Base-by-base conservation (phyloP, 164 flowering plant genomes). In the Umbellularia californica region DNA sequence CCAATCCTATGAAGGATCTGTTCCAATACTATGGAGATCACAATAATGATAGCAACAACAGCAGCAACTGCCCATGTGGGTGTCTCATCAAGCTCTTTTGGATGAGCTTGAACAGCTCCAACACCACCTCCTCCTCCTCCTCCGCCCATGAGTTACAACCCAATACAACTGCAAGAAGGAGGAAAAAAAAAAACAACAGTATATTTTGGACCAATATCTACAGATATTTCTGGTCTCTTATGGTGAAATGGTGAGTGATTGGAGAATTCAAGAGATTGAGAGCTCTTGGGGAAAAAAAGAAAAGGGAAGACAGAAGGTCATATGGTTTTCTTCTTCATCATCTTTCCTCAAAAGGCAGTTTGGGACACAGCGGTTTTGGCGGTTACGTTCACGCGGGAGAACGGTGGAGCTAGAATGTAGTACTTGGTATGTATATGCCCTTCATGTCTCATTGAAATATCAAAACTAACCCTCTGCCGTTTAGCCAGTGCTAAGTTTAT, bases 11-110 rank as follows among this genome's bases (percentile, higher is more conserved):
- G 92, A 77, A 93, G 90, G 73, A 79, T 70, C 80, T 84, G 90
- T 75, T 93, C 98, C 78, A 91, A 77, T 62, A 78, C 47, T 25
- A 90, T 77, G 11, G 98, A 93, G 60, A 91, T 80, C 55, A 91
- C 24, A 74, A 93, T 85, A 68, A 93, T 82, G 20, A 83, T 83
- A 13, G 92, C 85, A 78, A 90, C 89, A 52, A 93, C 88, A 12
- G 74, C 74, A 17, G 95, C 90, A 3, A 93, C 97, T 2, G 98
- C 95, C 96, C 98, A 93, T 71, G 98, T 90, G 0, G 97, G 90
- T n/a, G 97, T 93, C 77, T 87, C 88, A 79, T 86, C 88, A 3
- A 93, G 90, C 81, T 85, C 80, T 75, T 91, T 87, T 10, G 81
- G 30, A 27, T 24, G 22, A 5, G 50, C 71, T 5, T 65, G 35